Evolutionary conservation across 1,284 basidiomycete species (phyloP).

Genomic region (Trichosporon coremiiforme): DNA sequence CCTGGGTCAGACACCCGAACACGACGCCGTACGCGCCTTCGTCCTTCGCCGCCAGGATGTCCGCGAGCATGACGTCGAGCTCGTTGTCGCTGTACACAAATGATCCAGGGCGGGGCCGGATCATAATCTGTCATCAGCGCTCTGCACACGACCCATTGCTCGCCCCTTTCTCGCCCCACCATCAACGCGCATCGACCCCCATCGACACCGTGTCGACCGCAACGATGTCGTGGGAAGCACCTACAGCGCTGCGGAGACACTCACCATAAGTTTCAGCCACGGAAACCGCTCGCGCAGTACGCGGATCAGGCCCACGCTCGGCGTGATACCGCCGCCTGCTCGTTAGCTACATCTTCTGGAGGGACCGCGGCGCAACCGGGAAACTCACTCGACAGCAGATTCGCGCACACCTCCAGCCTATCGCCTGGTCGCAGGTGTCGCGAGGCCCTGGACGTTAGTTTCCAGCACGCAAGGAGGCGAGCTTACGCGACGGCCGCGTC

Average conservation of each 20-base stretch:
- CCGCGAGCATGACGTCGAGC: slow-evolving; percentile 69
- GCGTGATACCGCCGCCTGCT: slow-evolving; percentile 73
- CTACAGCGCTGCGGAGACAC: slow-evolving; percentile 20
- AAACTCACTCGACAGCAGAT: slow-evolving; percentile 58
- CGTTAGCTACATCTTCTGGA: slow-evolving; percentile 11
- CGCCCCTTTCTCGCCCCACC: not conserved
- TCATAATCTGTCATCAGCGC: slow-evolving; percentile 66
- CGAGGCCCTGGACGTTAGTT: slow-evolving; percentile 26
- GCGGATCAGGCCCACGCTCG: slow-evolving; percentile 69
- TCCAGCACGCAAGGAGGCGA: not conserved
- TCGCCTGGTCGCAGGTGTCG: slow-evolving; percentile 27
- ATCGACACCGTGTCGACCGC: not conserved
- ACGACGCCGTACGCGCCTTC: slow-evolving; percentile 68
- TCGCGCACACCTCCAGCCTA: slow-evolving; percentile 73
- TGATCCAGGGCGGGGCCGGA: slow-evolving; percentile 73
- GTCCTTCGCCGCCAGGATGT: slow-evolving; percentile 59
- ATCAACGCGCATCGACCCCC: not conserved
- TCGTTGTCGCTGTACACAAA: slow-evolving; percentile 71
- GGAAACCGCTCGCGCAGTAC: slow-evolving; percentile 61
- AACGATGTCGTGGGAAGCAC: not conserved
- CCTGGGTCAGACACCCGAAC: slow-evolving; percentile 65
- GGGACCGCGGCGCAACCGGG: not conserved
- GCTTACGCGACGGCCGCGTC: slow-evolving; percentile 61
- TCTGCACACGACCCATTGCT: not conserved
- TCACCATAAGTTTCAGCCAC: slow-evolving; percentile 67